phyloP scores from a whole-genome alignment of 2,329 filamentous ascomycete genomes.

The Colletotrichum abscissum region DNA sequence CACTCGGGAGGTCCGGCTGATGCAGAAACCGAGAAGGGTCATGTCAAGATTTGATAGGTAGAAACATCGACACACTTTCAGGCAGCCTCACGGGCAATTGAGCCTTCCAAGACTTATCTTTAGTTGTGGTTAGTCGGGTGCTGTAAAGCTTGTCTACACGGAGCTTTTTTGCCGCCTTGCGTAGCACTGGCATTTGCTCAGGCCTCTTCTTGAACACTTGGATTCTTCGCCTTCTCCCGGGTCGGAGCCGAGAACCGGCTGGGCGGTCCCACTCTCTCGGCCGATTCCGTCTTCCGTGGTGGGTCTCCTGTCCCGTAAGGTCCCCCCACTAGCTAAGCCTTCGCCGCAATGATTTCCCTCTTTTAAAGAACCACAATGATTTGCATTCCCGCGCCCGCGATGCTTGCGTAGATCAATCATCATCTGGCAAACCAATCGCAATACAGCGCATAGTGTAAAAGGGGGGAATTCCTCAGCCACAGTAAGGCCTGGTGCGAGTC shows the following conservation, averaged over 20 bases:
- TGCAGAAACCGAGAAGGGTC: background rate
- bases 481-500: background rate
- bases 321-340: background rate
- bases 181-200: background rate
- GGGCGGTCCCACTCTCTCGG: background rate
- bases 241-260: constrained; percentile 7
- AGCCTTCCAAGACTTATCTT: background rate
- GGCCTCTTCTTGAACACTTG: background rate
- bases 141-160: background rate
- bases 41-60: background rate
- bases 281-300: background rate
- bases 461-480: background rate
- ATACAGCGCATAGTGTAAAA: background rate
- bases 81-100: background rate
- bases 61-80: background rate
- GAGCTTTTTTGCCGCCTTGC: constrained; percentile 4
- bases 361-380: background rate
- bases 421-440: constrained; percentile 18
- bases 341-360: constrained; percentile 1
- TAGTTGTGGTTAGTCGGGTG: no score
- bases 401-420: constrained; percentile 32
- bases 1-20: background rate
- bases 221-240: background rate
- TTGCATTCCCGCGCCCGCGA: constrained; percentile 24
- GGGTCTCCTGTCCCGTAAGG: background rate